These are phyloP conservation scores for Craspedostauros australis DNA, from an alignment of 108 stramenopile genomes.

Conservation along the genomic window DNA sequence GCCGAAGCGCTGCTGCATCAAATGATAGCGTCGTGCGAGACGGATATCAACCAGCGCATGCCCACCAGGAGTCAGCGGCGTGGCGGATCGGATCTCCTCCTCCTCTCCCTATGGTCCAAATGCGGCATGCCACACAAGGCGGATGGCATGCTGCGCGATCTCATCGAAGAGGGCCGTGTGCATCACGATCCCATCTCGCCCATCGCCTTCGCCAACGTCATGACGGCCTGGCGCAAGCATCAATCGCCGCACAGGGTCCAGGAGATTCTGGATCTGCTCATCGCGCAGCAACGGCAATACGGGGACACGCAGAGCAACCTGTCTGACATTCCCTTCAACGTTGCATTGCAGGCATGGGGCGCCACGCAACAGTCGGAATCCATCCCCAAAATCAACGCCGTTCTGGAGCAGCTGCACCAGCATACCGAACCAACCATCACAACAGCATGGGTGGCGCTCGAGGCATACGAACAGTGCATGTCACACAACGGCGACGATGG, in stretches of 20 bases:
- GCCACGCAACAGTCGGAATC: neutral
- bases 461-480: conserved; percentile 5
- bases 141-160: conserved; percentile 10
- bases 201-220: conserved; percentile 18
- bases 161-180: conserved; percentile 5
- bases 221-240: conserved; percentile 8
- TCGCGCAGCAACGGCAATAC: neutral
- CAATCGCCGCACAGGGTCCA: conserved; percentile 7
- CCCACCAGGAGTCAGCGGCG: conserved; percentile 2
- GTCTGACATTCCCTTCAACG: conserved; percentile 13
- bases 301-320: conserved; percentile 1
- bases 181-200: conserved; percentile 9
- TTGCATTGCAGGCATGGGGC: conserved; percentile 8
- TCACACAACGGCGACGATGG: neutral
- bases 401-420: conserved; percentile 4
- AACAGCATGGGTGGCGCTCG: conserved; percentile 9
- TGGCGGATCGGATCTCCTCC: conserved; percentile 7
- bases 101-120: conserved; percentile 25
- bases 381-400: conserved; percentile 2
- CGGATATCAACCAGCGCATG: no score
- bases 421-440: neutral
- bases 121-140: conserved; percentile 4
- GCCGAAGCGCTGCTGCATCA: conserved; percentile 6
- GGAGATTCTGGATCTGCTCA: conserved; percentile 10
- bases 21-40: no score